Evolutionary conservation across 495 filamentous ascomycete genomes (phyloP).

Genomic region (Penicillium simplicissimum): DNA sequence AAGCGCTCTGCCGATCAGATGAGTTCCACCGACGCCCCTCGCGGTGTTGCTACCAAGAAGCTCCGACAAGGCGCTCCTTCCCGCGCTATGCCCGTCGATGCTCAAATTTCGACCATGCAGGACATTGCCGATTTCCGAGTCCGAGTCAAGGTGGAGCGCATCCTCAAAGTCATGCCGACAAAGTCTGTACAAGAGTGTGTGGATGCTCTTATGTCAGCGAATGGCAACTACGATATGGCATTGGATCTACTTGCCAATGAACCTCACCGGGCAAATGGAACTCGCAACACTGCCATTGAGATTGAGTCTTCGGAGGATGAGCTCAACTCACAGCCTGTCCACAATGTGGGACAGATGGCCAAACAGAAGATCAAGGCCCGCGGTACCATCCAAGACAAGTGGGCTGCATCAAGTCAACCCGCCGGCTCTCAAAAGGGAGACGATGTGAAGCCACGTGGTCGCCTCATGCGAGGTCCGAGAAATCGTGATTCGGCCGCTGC

Average conservation of each 20-base stretch:
- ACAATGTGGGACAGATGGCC: constrained; percentile 29
- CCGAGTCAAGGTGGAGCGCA: constrained; percentile 55
- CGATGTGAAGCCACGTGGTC: constrained; percentile 39
- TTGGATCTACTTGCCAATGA: constrained; percentile 47
- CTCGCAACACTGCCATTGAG: constrained; percentile 5
- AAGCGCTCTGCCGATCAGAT: constrained; percentile 52
- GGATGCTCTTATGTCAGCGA: constrained; percentile 52
- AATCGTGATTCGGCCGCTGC: constrained; percentile 22
- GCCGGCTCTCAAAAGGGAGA: constrained; percentile 21
- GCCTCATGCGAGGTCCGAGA: constrained; percentile 44
- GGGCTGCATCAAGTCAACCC: constrained; percentile 47
- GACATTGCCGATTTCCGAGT: constrained; percentile 57
- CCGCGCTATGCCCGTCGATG: constrained; percentile 51
- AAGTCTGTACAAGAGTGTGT: constrained; percentile 51
- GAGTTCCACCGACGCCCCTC: constrained; percentile 38
- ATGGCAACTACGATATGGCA: constrained; percentile 62
- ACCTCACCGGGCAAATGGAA: constrained; percentile 12
- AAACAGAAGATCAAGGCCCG: constrained; percentile 63
- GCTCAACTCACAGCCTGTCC: constrained; percentile 25
- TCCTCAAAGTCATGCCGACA: constrained; percentile 54
- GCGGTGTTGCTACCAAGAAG: constrained; percentile 42
- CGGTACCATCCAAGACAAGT: constrained; percentile 62
- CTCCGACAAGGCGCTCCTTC: constrained; percentile 54
- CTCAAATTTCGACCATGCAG: constrained; percentile 43
- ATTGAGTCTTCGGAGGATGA: constrained; percentile 46